phyloP scores from a whole-genome alignment of 2,329 filamentous ascomycete species.

The Coniella vitis region DNA sequence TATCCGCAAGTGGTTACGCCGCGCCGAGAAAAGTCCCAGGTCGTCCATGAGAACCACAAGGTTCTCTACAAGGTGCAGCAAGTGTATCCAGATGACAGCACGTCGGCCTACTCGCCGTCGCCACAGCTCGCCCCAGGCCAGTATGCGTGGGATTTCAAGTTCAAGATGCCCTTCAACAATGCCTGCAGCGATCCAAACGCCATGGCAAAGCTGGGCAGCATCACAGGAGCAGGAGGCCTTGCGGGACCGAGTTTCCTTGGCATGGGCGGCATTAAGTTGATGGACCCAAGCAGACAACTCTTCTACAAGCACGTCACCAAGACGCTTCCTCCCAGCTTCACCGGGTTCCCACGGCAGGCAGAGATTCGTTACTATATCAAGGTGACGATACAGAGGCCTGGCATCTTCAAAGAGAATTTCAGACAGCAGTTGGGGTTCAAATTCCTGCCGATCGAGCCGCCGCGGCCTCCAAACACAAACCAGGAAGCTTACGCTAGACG shows the following conservation, averaged over 20 bases:
- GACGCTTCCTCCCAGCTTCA: conserved; percentile 82
- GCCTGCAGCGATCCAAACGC: conserved; percentile 51
- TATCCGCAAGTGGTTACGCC: conserved; percentile 24
- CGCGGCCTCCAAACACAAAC: conserved; percentile 57
- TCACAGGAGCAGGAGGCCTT: conserved; percentile 48
- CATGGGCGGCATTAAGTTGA: conserved; percentile 48
- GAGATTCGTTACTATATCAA: conserved; percentile 95
- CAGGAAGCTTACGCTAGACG: conserved; percentile 82
- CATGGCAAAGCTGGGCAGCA: conserved; percentile 47
- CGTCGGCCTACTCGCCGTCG: conserved; percentile 33
- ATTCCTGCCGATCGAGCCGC: conserved; percentile 89
- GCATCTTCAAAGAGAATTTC: conserved; percentile 86
- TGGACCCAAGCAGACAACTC: conserved; percentile 57
- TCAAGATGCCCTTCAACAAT: conserved; percentile 75
- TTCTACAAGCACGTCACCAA: conserved; percentile 68
- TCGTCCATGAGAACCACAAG: conserved; percentile 57
- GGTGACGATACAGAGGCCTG: conserved; percentile 84
- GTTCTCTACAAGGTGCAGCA: conserved; percentile 68
- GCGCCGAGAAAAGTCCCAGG: conserved; percentile 15
- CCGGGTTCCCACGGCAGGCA: conserved; percentile 78
- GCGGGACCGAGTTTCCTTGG: conserved; percentile 40
- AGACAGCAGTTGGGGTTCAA: conserved; percentile 64
- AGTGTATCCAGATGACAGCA: conserved; percentile 59
- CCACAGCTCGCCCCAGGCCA: conserved; percentile 57
- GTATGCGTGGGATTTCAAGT: conserved; percentile 71